Evolutionary conservation across 768 basidiomycete genomes (phyloP).

Genomic region (Suillus plorans): DNA sequence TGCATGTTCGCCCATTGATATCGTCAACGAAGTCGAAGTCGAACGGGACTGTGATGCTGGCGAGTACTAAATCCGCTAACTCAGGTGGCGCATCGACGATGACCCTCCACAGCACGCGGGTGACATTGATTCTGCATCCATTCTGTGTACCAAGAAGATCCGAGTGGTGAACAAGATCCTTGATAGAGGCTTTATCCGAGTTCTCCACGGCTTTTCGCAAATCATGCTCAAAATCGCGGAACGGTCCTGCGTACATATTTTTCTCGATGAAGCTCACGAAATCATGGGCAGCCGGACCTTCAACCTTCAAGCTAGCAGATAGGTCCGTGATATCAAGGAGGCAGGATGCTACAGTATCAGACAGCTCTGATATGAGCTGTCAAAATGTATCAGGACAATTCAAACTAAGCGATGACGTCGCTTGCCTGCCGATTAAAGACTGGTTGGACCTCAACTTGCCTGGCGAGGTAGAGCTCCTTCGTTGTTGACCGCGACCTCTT

Average conservation of each 20-base stretch:
- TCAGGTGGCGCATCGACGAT: slow-evolving; percentile 75
- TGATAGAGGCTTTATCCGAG: slow-evolving; percentile 57
- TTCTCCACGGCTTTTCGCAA: slow-evolving; percentile 74
- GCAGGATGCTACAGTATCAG: slow-evolving; percentile 87
- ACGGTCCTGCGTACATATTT: slow-evolving; percentile 63
- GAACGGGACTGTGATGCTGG: slow-evolving; percentile 65
- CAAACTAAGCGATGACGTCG: slow-evolving; percentile 8
- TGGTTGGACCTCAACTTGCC: slow-evolving; percentile 98
- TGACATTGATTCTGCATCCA: slow-evolving; percentile 66
- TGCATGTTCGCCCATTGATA: slow-evolving; percentile 92
- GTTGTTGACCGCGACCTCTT: slow-evolving; percentile 92
- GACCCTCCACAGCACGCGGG: slow-evolving; percentile 94
- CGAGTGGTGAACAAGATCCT: slow-evolving; percentile 70
- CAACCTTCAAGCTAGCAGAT: slow-evolving; percentile 72
- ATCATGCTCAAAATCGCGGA: slow-evolving; percentile 87
- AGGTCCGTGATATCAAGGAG: slow-evolving; percentile 78
- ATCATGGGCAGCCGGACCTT: slow-evolving; percentile 75
- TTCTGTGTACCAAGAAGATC: slow-evolving; percentile 61
- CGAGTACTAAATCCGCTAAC: slow-evolving; percentile 73
- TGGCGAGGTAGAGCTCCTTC: slow-evolving; percentile 93
- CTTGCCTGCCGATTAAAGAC: slow-evolving; percentile 92
- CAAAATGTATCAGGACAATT: slow-evolving; percentile 15
- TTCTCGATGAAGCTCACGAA: slow-evolving; percentile 69
- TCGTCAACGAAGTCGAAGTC: slow-evolving; percentile 94
- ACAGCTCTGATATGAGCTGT: slow-evolving; percentile 91